These are phyloP conservation scores for Pyrenophora tritici-repentis DNA, from an alignment of 2,329 filamentous ascomycete species.

Conservation along the genomic window DNA sequence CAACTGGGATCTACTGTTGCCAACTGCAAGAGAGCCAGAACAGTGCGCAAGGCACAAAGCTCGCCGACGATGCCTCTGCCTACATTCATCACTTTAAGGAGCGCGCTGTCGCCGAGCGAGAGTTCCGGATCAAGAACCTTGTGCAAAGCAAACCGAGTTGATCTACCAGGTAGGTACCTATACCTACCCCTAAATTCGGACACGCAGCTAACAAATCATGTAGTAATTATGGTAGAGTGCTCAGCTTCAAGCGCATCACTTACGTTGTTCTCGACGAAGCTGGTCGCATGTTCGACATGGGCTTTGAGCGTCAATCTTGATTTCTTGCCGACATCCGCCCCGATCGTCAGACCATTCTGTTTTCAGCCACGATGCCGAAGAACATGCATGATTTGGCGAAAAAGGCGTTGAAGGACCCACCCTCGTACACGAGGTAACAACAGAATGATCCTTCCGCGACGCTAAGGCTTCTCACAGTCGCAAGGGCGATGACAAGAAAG, in stretches of 20 bases:
- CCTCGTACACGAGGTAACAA: too few relatives aligned
- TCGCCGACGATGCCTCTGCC: slow-evolving; percentile 24
- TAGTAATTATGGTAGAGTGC: slow-evolving; percentile 70
- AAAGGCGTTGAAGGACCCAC: slow-evolving; percentile 81
- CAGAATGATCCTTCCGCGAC: too few relatives aligned
- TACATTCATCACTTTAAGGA: slow-evolving; percentile 68
- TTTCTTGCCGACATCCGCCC: slow-evolving; percentile 91
- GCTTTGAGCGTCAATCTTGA: slow-evolving; percentile 97
- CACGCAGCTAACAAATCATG: slow-evolving; percentile 72
- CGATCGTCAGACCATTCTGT: slow-evolving; percentile 90
- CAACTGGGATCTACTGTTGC: too few relatives aligned
- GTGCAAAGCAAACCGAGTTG: too few relatives aligned
- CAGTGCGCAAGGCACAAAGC: slow-evolving; percentile 20
- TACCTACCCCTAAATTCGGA: too few relatives aligned
- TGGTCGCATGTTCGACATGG: slow-evolving; percentile 99
- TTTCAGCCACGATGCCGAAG: slow-evolving; percentile 93
- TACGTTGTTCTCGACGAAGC: slow-evolving; percentile 97
- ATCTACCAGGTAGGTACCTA: too few relatives aligned
- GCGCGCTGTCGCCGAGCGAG: slow-evolving; percentile 84
- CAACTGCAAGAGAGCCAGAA: slow-evolving; percentile 60
- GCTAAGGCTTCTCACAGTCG: too few relatives aligned
- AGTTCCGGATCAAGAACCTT: slow-evolving; percentile 80
- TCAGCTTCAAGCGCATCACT: slow-evolving; percentile 84
- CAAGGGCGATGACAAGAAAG: slow-evolving; percentile 18
- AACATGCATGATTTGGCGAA: slow-evolving; percentile 90